phyloP scores from a whole-genome alignment of 1,284 basidiomycete genomes.

The Microstroma glucosiphilum region DNA sequence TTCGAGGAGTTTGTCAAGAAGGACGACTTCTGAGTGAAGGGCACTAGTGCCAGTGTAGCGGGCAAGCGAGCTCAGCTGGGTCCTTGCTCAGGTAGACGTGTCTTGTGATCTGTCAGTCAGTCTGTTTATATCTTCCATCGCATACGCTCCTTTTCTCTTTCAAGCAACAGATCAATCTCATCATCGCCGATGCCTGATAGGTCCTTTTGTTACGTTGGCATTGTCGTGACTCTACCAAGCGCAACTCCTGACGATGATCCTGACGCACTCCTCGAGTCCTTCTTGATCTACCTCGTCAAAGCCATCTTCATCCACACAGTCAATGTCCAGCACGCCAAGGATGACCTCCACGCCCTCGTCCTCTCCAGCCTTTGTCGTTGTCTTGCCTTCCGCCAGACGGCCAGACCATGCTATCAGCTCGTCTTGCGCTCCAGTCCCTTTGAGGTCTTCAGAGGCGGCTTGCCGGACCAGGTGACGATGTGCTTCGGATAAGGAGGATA shows the following conservation, averaged over 20 bases:
- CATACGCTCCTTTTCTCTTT: neutral
- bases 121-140: neutral
- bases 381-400: conserved; percentile 9
- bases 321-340: conserved; percentile 52
- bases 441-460: neutral
- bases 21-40: conserved; percentile 5
- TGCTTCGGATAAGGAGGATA: conserved; percentile 18
- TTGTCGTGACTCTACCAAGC: conserved; percentile 20
- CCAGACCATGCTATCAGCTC: conserved; percentile 30
- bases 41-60: neutral
- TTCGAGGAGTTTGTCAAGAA: conserved; percentile 5
- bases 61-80: neutral
- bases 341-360: conserved; percentile 30
- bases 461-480: conserved; percentile 8
- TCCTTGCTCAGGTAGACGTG: neutral
- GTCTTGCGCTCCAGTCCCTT: neutral
- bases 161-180: neutral
- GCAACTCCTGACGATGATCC: conserved; percentile 27
- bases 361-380: conserved; percentile 14
- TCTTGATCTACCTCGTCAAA: conserved; percentile 49
- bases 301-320: conserved; percentile 48
- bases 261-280: conserved; percentile 44
- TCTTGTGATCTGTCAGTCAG: neutral
- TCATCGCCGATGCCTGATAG: neutral
- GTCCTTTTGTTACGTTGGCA: neutral